Base-by-base conservation (phyloP, 495 filamentous ascomycete genomes). In the Neurospora sp. region DNA sequence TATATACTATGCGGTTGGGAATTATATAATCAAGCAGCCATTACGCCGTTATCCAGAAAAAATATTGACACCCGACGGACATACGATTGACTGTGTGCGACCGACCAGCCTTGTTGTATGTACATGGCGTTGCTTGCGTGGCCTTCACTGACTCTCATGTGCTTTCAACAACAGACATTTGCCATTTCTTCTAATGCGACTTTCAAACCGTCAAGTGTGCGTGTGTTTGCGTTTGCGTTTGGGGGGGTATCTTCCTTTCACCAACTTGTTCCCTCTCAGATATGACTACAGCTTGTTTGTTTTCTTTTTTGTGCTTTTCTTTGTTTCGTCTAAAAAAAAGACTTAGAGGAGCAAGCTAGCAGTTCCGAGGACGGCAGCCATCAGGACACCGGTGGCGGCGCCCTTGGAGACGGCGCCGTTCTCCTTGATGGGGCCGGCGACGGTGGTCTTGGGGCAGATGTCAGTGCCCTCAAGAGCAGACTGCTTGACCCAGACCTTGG, bases 401-500 rank as follows among this genome's bases (percentile, higher is more conserved):
- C 69, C 74, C 22, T 69, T 61, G 22, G 53, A 27, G 22, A 8
- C 22, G 17, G 22, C 53, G 53, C 53, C 53, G 27, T 14, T 31
- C 22, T 61, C 6, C 53, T 61, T 6, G 37, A 61, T 69, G 53
- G 73, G 75, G 3, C 40, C 71, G 31, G 73, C 77, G 16, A 40
- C 41, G 12, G 68, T 72, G 9, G 76, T 80, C 70, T 71, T 22
- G 4, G 45, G 10, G 73, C 79, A 80, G 48, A 80, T 39, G 1
- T 71, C 76, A 8, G 77, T 75, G 70, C 53, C 79, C 48, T 76
- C 45, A 38, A 80, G 70, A 16, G 69, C 40, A 12, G 42, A 20
- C 3, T 38, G 20, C 12, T 44, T 37, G 22, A 76, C 73, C 35
- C 78, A 80, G 10, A 77, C 76, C 70, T 74, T 74, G 44, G 79